Conservation (phyloP, 1,284 basidiomycete genomes). For the Heterobasidion parviporum region DNA sequence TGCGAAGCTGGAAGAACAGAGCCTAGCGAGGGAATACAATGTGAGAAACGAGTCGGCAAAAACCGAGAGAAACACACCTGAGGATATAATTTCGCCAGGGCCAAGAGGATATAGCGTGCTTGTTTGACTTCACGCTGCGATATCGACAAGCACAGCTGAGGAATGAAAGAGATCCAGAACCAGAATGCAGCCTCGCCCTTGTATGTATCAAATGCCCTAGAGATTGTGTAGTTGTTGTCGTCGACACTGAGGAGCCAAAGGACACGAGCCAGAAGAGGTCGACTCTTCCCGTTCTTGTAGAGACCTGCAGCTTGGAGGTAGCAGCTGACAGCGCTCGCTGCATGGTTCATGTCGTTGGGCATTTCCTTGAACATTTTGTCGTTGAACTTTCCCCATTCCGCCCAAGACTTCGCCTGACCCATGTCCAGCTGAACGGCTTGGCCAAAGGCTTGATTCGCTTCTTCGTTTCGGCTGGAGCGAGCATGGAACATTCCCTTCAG, state of each 20-base stretch:
- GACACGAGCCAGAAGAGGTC: conserved; percentile 86
- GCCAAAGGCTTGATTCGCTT: conserved; percentile 89
- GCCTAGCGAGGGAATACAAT: conserved; percentile 45
- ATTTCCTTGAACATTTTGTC: conserved; percentile 89
- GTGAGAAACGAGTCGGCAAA: conserved; percentile 7
- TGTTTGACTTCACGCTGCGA: conserved; percentile 91
- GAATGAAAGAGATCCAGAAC: conserved; percentile 99
- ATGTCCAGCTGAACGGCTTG: conserved; percentile 96
- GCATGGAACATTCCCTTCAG: conserved; percentile 99
- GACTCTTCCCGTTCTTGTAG: conserved; percentile 92
- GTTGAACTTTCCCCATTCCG: conserved; percentile 95
- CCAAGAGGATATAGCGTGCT: conserved; percentile 83
- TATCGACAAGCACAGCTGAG: conserved; percentile 89
- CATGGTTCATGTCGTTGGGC: conserved; percentile 66
- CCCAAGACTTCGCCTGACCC: conserved; percentile 95
- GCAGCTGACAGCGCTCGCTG: conserved; percentile 92
- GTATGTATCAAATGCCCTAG: conserved; percentile 91
- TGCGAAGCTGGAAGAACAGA: conserved; percentile 92
- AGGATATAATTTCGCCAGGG: conserved; percentile 89
- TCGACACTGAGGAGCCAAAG: conserved; percentile 97
- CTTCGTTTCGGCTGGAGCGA: conserved; percentile 79
- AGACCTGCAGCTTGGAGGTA: conserved; percentile 96
- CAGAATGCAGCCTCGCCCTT: conserved; percentile 96
- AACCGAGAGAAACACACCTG: conserved; percentile 51
- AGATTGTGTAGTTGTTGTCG: conserved; percentile 70